Conservation (phyloP, 139 green algal species). For the Chlamydomonas urium region DNA sequence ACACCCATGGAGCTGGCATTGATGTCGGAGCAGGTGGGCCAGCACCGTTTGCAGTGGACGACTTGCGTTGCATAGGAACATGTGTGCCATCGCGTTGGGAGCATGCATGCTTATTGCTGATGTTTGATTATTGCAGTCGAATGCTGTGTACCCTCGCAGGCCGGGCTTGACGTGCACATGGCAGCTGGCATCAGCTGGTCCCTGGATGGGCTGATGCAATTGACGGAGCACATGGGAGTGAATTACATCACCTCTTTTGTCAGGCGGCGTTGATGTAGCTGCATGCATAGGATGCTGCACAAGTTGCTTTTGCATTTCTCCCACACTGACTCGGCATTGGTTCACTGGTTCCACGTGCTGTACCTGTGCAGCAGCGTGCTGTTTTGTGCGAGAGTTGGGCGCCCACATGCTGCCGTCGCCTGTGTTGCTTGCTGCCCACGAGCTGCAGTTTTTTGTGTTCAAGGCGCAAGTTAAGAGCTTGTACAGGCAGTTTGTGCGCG, state of each 20-base stretch:
- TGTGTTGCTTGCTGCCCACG: no score
- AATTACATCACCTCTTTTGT: conserved; percentile 73
- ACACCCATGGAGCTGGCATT: conserved; percentile 78
- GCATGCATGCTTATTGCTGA: not conserved
- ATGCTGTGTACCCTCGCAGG: not conserved
- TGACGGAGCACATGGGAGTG: conserved; percentile 53
- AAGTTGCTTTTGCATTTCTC: no score
- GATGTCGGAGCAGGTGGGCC: conserved; percentile 31
- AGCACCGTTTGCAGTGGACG: not conserved
- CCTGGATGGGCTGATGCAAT: conserved; percentile 37
- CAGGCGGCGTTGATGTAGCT: no score
- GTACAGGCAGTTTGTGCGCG: no score
- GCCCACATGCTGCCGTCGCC: no score
- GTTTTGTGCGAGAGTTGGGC: no score
- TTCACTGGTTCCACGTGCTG: no score
- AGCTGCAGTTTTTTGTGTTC: no score
- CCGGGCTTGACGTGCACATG: conserved; percentile 30
- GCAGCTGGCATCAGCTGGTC: conserved; percentile 63
- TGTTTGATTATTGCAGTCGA: not conserved
- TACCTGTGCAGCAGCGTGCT: no score
- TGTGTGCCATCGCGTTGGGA: not conserved
- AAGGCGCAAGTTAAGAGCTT: no score
- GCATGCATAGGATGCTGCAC: no score
- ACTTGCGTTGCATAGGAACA: not conserved
- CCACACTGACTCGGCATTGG: no score